These are phyloP conservation scores for Candida sojae DNA, from an alignment of 1,139 yeast species.

Conservation along the genomic window DNA sequence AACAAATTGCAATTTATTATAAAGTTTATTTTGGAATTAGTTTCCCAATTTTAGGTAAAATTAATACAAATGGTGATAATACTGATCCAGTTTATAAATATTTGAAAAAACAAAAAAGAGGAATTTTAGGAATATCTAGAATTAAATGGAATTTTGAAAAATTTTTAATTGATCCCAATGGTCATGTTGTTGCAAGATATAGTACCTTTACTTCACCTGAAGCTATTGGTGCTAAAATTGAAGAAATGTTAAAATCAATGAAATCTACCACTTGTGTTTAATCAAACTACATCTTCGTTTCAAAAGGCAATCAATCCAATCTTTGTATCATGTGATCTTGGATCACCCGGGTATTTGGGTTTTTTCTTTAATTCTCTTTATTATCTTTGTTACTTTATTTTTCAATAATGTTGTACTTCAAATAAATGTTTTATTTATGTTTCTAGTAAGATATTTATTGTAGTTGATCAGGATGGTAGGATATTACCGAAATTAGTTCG, in stretches of 20 bases:
- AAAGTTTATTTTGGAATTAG: slow-evolving; percentile 55
- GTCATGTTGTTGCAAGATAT: slow-evolving; percentile 47
- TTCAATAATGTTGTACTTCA: too few species aligned
- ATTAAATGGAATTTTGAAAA: slow-evolving; percentile 56
- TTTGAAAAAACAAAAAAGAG: slow-evolving; percentile 59
- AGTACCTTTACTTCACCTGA: slow-evolving; percentile 45
- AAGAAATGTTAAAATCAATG: slow-evolving; percentile 31
- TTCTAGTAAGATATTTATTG: too few species aligned
- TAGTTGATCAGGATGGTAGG: too few species aligned
- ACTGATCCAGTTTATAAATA: slow-evolving; percentile 80
- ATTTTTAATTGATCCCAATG: slow-evolving; percentile 46
- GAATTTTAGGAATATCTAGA: slow-evolving; percentile 45
- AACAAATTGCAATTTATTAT: slow-evolving; percentile 44
- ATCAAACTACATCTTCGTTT: background rate
- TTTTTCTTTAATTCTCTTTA: too few species aligned
- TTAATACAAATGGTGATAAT: slow-evolving; percentile 84
- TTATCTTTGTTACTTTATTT: too few species aligned
- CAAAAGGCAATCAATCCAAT: too few species aligned
- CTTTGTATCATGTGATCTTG: too few species aligned
- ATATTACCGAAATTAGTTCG: too few species aligned
- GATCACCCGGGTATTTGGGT: too few species aligned
- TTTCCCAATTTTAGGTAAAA: slow-evolving; percentile 84
- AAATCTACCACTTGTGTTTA: background rate
- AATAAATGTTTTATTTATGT: too few species aligned
- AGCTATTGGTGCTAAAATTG: slow-evolving; percentile 37